These are phyloP conservation scores for Aspergillus sojae DNA, from an alignment of 2,329 filamentous ascomycete genomes.

Conservation along the genomic window DNA sequence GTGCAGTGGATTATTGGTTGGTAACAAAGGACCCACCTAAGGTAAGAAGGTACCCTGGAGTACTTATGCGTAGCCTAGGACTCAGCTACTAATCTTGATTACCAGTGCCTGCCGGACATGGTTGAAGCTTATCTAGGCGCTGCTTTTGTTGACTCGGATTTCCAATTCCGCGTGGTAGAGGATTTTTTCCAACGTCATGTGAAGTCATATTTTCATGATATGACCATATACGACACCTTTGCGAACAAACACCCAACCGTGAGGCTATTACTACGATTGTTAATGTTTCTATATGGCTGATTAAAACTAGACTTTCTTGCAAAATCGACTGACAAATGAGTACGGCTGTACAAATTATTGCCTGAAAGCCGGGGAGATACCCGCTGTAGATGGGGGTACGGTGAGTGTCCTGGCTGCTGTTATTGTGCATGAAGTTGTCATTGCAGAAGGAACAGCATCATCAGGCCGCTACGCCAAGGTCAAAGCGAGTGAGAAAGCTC, in stretches of 20 bases:
- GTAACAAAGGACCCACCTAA: slow-evolving; percentile 47
- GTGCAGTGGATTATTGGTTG: slow-evolving; percentile 47
- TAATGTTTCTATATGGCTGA: slow-evolving; percentile 7
- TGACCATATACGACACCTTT: slow-evolving; percentile 83
- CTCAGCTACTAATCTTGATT: slow-evolving; percentile 6
- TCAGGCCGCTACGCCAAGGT: slow-evolving; percentile 75
- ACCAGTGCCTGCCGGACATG: slow-evolving; percentile 73
- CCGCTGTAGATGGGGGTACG: slow-evolving; percentile 48
- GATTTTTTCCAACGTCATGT: slow-evolving; percentile 77
- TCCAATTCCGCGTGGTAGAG: slow-evolving; percentile 73
- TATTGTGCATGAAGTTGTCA: slow-evolving; percentile 71
- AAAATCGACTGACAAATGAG: slow-evolving; percentile 63
- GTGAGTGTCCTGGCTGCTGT: slow-evolving; percentile 68
- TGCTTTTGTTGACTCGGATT: slow-evolving; percentile 85
- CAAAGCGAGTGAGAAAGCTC: slow-evolving; percentile 46
- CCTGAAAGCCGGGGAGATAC: slow-evolving; percentile 50
- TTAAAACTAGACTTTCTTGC: slow-evolving; percentile 61
- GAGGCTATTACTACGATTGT: slow-evolving; percentile 19
- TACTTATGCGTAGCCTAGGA: not conserved
- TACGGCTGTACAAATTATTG: slow-evolving; percentile 67
- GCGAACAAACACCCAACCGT: slow-evolving; percentile 80
- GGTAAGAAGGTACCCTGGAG: slow-evolving; percentile 24
- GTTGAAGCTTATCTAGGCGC: slow-evolving; percentile 88
- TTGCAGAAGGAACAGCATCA: slow-evolving; percentile 63
- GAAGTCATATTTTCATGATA: slow-evolving; percentile 78